Evolutionary conservation across 495 filamentous ascomycete genomes (phyloP).

Genomic region (Cenococcum geophilum): DNA sequence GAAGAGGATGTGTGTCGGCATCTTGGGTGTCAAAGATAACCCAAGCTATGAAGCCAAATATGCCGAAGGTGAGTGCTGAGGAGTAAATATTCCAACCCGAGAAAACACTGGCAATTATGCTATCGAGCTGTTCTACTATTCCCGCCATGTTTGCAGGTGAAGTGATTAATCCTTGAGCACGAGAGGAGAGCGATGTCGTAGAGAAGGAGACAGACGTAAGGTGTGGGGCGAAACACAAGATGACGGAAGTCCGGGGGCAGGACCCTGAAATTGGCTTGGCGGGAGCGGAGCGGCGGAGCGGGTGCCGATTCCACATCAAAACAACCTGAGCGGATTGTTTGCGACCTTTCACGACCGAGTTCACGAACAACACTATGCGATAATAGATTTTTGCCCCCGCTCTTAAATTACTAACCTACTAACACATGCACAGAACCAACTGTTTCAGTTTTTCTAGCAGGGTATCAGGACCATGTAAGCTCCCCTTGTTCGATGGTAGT

Average conservation of each 20-base stretch:
- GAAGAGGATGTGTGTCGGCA: constrained; percentile 84
- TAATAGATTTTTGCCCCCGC: background rate
- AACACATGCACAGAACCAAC: background rate
- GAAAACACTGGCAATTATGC: constrained; percentile 58
- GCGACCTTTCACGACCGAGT: background rate
- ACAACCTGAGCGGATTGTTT: background rate
- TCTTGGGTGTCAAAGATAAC: constrained; percentile 57
- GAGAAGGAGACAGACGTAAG: background rate
- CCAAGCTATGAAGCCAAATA: constrained; percentile 59
- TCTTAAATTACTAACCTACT: constrained; percentile 3
- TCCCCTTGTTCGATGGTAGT: background rate
- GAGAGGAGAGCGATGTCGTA: constrained; percentile 1
- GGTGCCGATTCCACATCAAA: background rate
- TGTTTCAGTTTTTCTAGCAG: background rate
- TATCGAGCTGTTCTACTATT: constrained; percentile 52
- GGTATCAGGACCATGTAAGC: background rate
- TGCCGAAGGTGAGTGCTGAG: constrained; percentile 53
- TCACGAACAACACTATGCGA: background rate
- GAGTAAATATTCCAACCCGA: constrained; percentile 75
- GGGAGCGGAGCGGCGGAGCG: background rate
- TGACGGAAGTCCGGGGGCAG: background rate
- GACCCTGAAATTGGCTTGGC: constrained; percentile 6
- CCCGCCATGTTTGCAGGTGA: constrained; percentile 21
- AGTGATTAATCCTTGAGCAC: background rate
- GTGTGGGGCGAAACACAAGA: constrained; percentile 1